phyloP scores from a whole-genome alignment of 108 stramenopile genomes.

The Nitzschia inconspicua region DNA sequence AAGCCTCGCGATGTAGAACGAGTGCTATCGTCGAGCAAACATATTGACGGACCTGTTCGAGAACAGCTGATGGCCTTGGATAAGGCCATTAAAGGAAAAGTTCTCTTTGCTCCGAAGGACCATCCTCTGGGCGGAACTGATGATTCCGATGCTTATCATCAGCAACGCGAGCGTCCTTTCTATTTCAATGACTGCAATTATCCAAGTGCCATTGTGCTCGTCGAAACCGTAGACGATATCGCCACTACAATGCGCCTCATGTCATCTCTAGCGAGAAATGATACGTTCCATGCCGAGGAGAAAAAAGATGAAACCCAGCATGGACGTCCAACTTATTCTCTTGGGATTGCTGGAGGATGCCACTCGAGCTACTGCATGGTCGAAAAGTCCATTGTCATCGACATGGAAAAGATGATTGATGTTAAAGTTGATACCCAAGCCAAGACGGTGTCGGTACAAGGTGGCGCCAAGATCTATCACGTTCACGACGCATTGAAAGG shows the following conservation, averaged over 20 bases:
- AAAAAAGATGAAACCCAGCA: too few species aligned
- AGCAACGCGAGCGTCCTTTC: constrained; percentile 6
- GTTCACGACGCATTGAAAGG: constrained; percentile 3
- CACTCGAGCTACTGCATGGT: constrained; percentile 15
- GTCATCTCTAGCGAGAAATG: background rate
- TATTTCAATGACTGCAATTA: constrained; percentile 11
- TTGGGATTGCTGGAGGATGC: constrained; percentile 1
- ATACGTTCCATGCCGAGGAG: too few species aligned
- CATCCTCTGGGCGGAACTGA: background rate
- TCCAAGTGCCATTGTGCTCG: constrained; percentile 7
- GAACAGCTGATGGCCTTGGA: background rate
- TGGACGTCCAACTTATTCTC: background rate
- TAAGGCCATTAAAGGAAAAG: constrained; percentile 6
- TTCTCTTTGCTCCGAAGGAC: constrained; percentile 1
- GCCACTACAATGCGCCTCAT: background rate
- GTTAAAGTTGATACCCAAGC: background rate
- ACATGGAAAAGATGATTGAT: background rate
- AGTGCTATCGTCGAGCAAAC: background rate
- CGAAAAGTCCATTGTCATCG: constrained; percentile 1
- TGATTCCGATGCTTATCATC: constrained; percentile 1
- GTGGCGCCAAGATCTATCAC: constrained; percentile 10
- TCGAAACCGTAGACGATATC: constrained; percentile 1
- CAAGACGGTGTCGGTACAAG: background rate
- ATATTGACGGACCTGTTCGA: constrained; percentile 4
- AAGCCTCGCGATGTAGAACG: background rate